A percentile compares a stretch with the other conserved stretches of the same genome.
These are phyloP conservation scores for Penicillium flavigenum DNA, from an alignment of 495 filamentous ascomycete genomes.

Conservation along the genomic window DNA sequence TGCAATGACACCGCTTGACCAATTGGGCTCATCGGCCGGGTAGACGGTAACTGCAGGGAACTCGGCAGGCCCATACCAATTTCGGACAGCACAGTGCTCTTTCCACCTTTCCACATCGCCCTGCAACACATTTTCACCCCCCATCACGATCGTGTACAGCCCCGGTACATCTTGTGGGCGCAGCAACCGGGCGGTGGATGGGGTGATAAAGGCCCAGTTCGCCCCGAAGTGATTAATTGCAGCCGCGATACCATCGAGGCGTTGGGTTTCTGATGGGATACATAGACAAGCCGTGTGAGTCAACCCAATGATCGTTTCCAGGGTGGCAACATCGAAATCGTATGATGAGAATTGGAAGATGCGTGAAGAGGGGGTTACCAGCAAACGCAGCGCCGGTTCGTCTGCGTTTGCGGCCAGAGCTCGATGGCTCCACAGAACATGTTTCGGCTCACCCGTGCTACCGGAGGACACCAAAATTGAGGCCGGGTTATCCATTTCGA, in stretches of 20 bases:
- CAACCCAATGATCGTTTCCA: background rate
- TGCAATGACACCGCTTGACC: background rate
- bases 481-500: too few species aligned
- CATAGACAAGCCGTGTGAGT: background rate
- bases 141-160: background rate
- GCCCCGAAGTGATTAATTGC: background rate
- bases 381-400: background rate
- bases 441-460: background rate
- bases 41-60: background rate
- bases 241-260: background rate
- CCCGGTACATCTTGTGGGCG: background rate
- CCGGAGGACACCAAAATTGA: background rate
- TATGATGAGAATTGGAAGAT: slow-evolving; percentile 1
- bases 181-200: background rate
- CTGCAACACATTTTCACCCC: background rate
- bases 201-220: background rate
- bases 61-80: background rate
- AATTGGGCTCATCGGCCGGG: background rate
- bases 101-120: background rate
- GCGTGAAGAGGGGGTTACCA: background rate
- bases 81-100: background rate
- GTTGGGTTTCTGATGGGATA: background rate
- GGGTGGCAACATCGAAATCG: background rate
- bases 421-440: background rate
- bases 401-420: background rate